Conservation (phyloP, 306 rosid species). For the Fragaria nilgerrensis region DNA sequence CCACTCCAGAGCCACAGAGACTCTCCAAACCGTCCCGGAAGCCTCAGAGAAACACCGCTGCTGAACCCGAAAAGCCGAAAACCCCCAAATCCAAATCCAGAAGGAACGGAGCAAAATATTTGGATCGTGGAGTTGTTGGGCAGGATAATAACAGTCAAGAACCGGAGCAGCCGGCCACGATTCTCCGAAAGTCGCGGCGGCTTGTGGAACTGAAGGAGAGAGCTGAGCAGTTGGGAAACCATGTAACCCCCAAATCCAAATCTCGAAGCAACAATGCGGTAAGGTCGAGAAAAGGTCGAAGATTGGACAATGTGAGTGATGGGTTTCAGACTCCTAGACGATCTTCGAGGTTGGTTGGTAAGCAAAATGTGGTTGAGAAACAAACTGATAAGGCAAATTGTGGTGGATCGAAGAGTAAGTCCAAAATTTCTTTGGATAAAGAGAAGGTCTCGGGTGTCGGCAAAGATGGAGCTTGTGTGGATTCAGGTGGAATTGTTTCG, state of each 20-base stretch:
- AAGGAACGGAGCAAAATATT: constrained; percentile 6
- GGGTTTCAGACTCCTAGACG: constrained; percentile 24
- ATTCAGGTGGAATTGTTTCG: background rate
- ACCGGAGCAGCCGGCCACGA: background rate
- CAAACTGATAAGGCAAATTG: background rate
- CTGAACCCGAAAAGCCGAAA: constrained; percentile 15
- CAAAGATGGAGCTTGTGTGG: constrained; percentile 16
- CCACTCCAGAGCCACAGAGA: background rate
- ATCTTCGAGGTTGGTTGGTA: constrained; percentile 23
- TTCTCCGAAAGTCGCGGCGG: constrained; percentile 14
- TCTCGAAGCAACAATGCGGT: constrained; percentile 12
- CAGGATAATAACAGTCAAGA: background rate
- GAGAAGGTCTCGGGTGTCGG: constrained; percentile 4
- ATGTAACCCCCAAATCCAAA: constrained; percentile 11
- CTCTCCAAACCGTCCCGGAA: background rate
- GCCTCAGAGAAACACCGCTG: background rate
- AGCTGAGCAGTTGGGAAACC: constrained; percentile 6
- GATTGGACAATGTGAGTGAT: constrained; percentile 10
- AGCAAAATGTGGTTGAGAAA: constrained; percentile 3
- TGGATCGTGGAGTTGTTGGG: background rate
- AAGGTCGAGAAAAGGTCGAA: constrained; percentile 12
- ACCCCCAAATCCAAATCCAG: constrained; percentile 17
- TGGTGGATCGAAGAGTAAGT: background rate
- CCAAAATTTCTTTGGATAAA: background rate
- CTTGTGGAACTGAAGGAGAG: constrained; percentile 1